Evolutionary conservation across 176 grass and related monocot species (phyloP).

Genomic region (Metroxylon sagu): DNA sequence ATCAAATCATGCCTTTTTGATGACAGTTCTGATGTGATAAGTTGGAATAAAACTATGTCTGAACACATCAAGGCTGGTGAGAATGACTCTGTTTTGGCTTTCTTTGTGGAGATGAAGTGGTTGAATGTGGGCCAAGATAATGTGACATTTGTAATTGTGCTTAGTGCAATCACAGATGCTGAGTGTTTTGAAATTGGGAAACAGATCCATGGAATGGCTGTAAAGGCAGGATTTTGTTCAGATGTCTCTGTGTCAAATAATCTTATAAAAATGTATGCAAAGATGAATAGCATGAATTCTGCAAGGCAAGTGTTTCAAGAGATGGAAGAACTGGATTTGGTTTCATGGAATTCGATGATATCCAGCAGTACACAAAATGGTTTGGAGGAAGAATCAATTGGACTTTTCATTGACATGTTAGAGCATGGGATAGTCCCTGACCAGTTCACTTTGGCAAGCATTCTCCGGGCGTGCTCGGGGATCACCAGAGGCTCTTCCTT

Average conservation of each 20-base stretch:
- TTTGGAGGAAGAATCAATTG: slow-evolving; percentile 11
- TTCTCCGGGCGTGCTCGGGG: slow-evolving; percentile 17
- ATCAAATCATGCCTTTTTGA: slow-evolving; percentile 11
- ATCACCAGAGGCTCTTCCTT: neutral
- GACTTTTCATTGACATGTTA: slow-evolving; percentile 14
- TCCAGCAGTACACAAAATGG: slow-evolving; percentile 8
- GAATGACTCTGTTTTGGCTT: slow-evolving; percentile 3
- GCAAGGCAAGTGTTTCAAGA: slow-evolving; percentile 18
- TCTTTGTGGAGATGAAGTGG: slow-evolving; percentile 18
- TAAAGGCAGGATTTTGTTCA: slow-evolving; percentile 12
- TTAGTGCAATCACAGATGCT: slow-evolving; percentile 14
- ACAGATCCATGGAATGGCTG: slow-evolving; percentile 10
- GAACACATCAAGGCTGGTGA: slow-evolving; percentile 10
- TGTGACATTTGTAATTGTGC: slow-evolving; percentile 19
- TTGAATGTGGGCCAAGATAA: slow-evolving; percentile 11
- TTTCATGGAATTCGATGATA: slow-evolving; percentile 28
- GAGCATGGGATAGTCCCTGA: slow-evolving; percentile 14
- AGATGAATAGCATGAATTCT: slow-evolving; percentile 9
- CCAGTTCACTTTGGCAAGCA: slow-evolving; percentile 24
- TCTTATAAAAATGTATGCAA: slow-evolving; percentile 23
- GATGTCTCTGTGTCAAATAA: slow-evolving; percentile 27
- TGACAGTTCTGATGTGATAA: slow-evolving; percentile 12
- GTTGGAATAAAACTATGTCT: slow-evolving; percentile 13
- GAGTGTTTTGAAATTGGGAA: slow-evolving; percentile 5
- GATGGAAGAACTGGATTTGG: slow-evolving; percentile 15